Evolutionary conservation across 352 stramenopile genomes (phyloP), one percentile per base, ranked within the genome.

Genomic region (Phytopythium chamaehyphon): DNA sequence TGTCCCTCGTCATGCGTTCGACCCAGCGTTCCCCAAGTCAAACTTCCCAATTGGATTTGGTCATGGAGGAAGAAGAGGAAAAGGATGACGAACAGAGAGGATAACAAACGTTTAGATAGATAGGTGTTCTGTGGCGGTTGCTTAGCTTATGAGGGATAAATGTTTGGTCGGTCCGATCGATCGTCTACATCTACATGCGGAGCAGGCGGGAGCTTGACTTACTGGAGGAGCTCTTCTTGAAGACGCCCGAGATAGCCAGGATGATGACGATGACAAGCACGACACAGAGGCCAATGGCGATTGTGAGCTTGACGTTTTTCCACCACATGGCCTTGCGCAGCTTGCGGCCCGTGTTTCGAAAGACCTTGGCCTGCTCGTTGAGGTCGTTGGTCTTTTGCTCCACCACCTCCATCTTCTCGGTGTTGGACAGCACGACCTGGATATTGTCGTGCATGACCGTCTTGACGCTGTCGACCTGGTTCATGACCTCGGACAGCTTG

Each of bases 371-470:
- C 46, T 94, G 83, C 55, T 92, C 81, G 59, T 86, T 92, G 45
- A 94, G 68, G 57, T 92, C 83, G 54, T 89, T 92, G 42, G 81
- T 89, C 63, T 92, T 94, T 53, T 92, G 81, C 59, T 94, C 81
- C 14, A 94, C 79, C 26, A 87, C 70, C 47, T 94, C 81, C 79
- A 94, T 91, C 64, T 94, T 94, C 65, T 94, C 83, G 14, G 81
- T 94, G 64, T 92, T 92, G 37, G 76, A 84, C 19, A 94, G 59
- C 44, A 92, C 83, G 38, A 94, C 77, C 47, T 94, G 76, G 46
- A 94, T 92, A 55, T 91, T 94, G 51, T 92, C 84, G 66, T 92
- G 81, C 83, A 94, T 94, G 40, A 89, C 75, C 24, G 65, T 76
- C 66, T 90, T 90, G 50, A 92, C 83, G 36, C 59, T 76, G 47